Evolutionary conservation across 306 rosid genomes (phyloP).

Genomic region (Trifolium dubium): DNA sequence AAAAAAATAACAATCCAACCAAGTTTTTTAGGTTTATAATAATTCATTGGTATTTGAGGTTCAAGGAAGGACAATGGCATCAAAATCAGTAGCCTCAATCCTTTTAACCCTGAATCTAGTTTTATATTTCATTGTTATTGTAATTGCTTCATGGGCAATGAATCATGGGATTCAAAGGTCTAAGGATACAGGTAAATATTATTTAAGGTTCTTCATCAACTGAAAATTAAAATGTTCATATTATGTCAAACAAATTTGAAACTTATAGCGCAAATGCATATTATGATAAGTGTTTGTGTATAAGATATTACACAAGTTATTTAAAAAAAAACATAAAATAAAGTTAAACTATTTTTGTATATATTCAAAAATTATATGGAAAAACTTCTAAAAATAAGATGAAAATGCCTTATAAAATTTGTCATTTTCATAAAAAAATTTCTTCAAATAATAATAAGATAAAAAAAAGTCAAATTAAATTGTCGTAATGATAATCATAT

Average conservation of each 20-base stretch:
- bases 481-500: not conserved
- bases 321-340: too few relatives aligned
- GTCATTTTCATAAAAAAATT: too few relatives aligned
- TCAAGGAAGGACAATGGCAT: conserved; percentile 59
- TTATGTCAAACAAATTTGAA: not conserved
- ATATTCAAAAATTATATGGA: too few relatives aligned
- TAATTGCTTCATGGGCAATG: conserved; percentile 83
- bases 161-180: conserved; percentile 79
- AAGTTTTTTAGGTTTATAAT: conserved; percentile 9
- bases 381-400: too few relatives aligned
- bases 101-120: conserved; percentile 69
- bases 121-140: conserved; percentile 65
- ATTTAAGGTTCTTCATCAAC: not conserved
- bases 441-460: too few relatives aligned
- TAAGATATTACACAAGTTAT: too few relatives aligned
- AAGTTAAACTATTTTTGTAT: too few relatives aligned
- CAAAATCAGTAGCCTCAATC: conserved; percentile 62
- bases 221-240: not conserved
- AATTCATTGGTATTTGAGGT: conserved; percentile 21
- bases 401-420: too few relatives aligned
- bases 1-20: conserved; percentile 10
- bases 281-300: too few relatives aligned
- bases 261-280: too few relatives aligned
- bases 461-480: too few relatives aligned
- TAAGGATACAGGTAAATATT: conserved; percentile 62